Base-by-base conservation (phyloP, 352 stramenopile genomes). In the Globisporangium spinosum region DNA sequence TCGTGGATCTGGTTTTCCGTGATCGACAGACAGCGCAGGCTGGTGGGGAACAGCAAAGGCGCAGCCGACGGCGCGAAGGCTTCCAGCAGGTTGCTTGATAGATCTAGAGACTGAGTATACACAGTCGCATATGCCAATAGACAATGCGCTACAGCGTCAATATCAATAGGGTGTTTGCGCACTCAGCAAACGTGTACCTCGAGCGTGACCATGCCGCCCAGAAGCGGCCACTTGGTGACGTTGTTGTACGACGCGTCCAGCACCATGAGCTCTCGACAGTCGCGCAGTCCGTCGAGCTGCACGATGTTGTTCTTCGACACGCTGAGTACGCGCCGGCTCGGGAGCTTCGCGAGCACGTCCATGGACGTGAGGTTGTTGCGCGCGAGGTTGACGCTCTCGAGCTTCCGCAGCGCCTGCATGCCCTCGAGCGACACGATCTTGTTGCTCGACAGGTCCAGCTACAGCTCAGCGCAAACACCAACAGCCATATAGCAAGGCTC, bases 391-490 rank as follows among this genome's bases (percentile, higher is more conserved):
- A 91, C 65, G 29, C 62, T 86, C 64, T 85, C 72, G 6, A 91
- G 62, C 6, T 54, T 61, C 5, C 35, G 64, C 20, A 91, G 74
- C 7, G 73, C 65, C 58, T 90, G 69, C 22, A 91, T 77, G 10
- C 83, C 83, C 25, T 85, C 76, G 0, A 91, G 66, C 20, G 58
- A 74, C 65, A 77, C 66, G 27, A 91, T 63, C 58, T 85, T 76
- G 55, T 90, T 91, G 4, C 73, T 71, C 25, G 81, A 91, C 1
- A 91, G 62, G 68, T 90, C 81, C 56, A 91, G 58, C 80, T 91
- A 34, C 9, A 17, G n/a, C 6, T 38, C 2, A 43, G 35, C 55
- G 29, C 6, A 27, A 58, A 59, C 22, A 57, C 12, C 12, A 17
- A 58, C 2, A 56, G 0, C 34, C 45, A 8, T 12, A 20, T 2